Evolutionary conservation across 2,329 filamentous ascomycete genomes (phyloP), one percentile per base, ranked within the genome.

Genomic region (Botrytis fragariae): DNA sequence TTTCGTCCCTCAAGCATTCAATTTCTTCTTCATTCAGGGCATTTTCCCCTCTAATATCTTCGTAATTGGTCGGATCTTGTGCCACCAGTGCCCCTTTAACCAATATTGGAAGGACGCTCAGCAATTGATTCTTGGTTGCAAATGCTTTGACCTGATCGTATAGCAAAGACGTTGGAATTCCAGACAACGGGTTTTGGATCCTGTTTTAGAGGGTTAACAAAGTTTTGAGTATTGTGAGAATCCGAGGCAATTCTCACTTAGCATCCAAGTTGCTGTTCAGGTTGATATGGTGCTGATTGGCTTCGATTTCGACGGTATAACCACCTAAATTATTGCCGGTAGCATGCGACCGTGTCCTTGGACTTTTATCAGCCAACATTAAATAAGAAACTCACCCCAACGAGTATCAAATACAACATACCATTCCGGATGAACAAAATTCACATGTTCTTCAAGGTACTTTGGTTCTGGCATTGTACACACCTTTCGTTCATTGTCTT

Each of bases 21-120:
- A 84, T 85, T 79, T 94, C 92, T 22, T 87, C 84, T 0, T 85
- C 83, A 0, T 85, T 89, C 64, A 93, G 83, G 7, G 86, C 87
- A n/a, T 72, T 57, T 35, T 71, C 69, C 10, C 69, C 69, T 14
- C 87, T 87, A 4, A 81, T 82, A 65, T 93, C 85, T 54, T 86
- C 83, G 73, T 92, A 90, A 80, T 87, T 92, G 37, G 85, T 85
- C 0, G 92, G 92, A 77, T 91, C 89, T 80, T 93, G 92, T 4
- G 93, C 93, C 20, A 94, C 87, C 12, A 95, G 85, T 7, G 92
- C 93, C 48, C 92, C 93, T 77, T 91, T 91, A 72, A 87, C 85
- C 72, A 94, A 85, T 29, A 91, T 80, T 3, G 84, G 82, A 8
- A 88, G 81, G 75, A 90, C 85, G 68, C 91, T 87, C 2, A 83